Conservation (phyloP, 1,284 basidiomycete species). For the Sparassis latifolia region DNA sequence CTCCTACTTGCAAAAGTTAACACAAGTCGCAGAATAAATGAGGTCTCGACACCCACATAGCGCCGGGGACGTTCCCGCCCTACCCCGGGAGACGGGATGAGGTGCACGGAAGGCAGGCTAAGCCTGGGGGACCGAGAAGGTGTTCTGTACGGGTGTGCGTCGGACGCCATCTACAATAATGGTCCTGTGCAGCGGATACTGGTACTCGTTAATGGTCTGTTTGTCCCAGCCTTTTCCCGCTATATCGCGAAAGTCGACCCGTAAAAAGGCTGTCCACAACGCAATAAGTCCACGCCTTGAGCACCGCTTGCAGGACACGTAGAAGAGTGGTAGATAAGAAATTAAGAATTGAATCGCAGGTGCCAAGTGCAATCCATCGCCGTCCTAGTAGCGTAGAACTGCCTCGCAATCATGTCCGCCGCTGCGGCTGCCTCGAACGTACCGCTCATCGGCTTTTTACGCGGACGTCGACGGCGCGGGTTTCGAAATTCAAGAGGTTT, state of each 20-base stretch:
- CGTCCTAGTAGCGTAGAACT: not conserved
- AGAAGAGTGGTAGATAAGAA: not conserved
- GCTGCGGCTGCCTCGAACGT: too few relatives aligned
- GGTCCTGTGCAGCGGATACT: not conserved
- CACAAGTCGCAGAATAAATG: not conserved
- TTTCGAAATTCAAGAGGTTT: too few relatives aligned
- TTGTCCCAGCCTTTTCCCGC: too few relatives aligned
- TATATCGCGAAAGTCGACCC: too few relatives aligned
- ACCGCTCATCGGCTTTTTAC: too few relatives aligned
- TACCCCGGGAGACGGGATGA: not conserved
- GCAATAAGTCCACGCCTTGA: too few relatives aligned
- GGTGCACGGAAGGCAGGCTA: not conserved
- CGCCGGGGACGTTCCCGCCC: not conserved
- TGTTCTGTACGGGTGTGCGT: not conserved
- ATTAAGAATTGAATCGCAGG: not conserved
- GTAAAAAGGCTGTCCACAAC: too few relatives aligned
- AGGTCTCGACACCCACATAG: not conserved
- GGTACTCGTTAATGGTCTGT: too few relatives aligned
- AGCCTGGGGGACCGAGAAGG: not conserved
- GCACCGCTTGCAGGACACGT: not conserved
- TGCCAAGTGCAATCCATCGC: not conserved
- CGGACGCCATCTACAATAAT: not conserved
- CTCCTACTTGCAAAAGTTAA: not conserved
- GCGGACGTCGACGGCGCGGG: too few relatives aligned
- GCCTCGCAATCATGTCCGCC: too few relatives aligned